Base-by-base conservation (phyloP, 352 stramenopile genomes). In the Phytopythium delawarense region DNA sequence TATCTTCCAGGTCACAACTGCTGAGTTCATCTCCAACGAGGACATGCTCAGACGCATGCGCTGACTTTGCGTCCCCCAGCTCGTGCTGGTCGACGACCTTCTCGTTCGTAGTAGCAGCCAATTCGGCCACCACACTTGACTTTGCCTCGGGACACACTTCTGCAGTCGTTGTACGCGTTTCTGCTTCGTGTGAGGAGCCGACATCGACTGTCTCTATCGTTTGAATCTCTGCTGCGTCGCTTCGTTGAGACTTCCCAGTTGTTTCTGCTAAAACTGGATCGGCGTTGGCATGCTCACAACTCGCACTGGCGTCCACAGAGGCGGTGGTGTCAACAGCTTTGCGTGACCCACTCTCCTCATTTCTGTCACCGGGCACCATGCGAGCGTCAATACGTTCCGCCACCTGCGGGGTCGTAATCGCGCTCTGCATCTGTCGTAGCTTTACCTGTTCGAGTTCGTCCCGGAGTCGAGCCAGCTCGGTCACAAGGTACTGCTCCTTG, bases 401-500 rank as follows among this genome's bases (percentile, higher is more conserved):
- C 2, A n/a, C 37, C 6, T 59, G 32, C 39, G 21, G 16, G 23
- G 35, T 23, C 11, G 37, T 18, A 50, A 37, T 20, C 20, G 21
- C 49, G 12, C n/a, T 30, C 37, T 51, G 35, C 35, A 50, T 53
- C 40, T 52, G 39, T 13, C 30, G 53, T n/a, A 21, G 25, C 37
- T 59, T 59, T 59, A 59, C 54, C 54, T 59, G 54, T 59, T 63
- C 65, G 5, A 86, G 48, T 20, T 77, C 72, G 44, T 71, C 68
- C 7, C 63, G 63, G 35, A 86, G 37, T 7, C 67, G 62, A 37
- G 54, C 64, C 20, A 81, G 55, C 45, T 84, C 67, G 1, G 65
- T 67, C 35, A 71, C 62, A 32, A 84, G 61, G 1, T 56, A 61
- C 35, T 71, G 50, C 18, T 85, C 74, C 40, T 75, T 79, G 21